Percentiles rank a stretch among this genome's conserved stretches.
These are phyloP conservation scores for Aciculoconidium aculeatum DNA, from an alignment of 805 yeast species.

Conservation along the genomic window DNA sequence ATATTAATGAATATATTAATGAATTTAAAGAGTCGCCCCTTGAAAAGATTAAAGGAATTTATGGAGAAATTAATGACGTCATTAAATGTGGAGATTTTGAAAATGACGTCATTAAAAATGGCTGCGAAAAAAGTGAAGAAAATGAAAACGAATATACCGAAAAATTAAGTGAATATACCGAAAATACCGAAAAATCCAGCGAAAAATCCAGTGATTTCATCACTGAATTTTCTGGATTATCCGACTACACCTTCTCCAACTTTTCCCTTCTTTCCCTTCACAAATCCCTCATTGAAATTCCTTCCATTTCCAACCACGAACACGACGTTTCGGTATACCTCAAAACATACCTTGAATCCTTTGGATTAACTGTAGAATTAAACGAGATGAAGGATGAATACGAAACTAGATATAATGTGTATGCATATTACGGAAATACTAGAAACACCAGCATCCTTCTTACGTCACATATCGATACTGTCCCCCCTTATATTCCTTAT, in stretches of 20 bases:
- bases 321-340: slow-evolving; percentile 34
- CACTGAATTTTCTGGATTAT: slow-evolving; percentile 3
- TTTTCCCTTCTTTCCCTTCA: slow-evolving; percentile 20
- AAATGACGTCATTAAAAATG: too few species aligned
- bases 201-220: too few species aligned
- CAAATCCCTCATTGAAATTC: slow-evolving; percentile 18
- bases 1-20: too few species aligned
- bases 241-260: slow-evolving; percentile 8
- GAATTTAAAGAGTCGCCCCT: too few species aligned
- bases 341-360: slow-evolving; percentile 27
- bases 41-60: too few species aligned
- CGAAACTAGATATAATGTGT: slow-evolving; percentile 42
- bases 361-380: slow-evolving; percentile 50
- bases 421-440: slow-evolving; percentile 45
- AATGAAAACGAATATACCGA: too few species aligned
- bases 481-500: slow-evolving; percentile 60
- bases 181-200: too few species aligned
- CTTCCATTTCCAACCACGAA: slow-evolving; percentile 22
- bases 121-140: too few species aligned
- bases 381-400: slow-evolving; percentile 23
- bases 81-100: too few species aligned
- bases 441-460: slow-evolving; percentile 45
- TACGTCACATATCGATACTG: slow-evolving; percentile 68
- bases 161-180: too few species aligned
- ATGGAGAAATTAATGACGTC: too few species aligned